Percentiles rank a stretch among this genome's conserved stretches.
Conservation (phyloP, 1,284 basidiomycete genomes). For the Cutaneotrichosporon curvatum region DNA sequence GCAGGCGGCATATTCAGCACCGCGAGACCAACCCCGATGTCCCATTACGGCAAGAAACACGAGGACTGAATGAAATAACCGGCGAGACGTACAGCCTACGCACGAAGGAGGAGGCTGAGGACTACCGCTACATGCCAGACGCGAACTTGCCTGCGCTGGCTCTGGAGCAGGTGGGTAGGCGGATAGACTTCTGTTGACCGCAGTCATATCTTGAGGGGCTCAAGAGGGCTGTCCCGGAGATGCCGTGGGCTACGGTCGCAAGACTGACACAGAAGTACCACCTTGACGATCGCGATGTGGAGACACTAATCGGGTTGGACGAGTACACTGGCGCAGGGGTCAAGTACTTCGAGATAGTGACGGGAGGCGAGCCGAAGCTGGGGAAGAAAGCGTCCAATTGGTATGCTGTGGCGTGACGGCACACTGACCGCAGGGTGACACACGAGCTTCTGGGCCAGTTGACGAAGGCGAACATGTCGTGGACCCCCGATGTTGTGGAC, state of each 20-base stretch:
- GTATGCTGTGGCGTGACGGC: constrained; percentile 46
- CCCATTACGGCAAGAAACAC: constrained; percentile 66
- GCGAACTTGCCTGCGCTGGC: constrained; percentile 76
- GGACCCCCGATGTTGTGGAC: constrained; percentile 59
- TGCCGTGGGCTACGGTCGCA: constrained; percentile 61
- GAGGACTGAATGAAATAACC: constrained; percentile 77
- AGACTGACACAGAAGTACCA: constrained; percentile 56
- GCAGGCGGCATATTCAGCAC: constrained; percentile 37
- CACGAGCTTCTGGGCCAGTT: constrained; percentile 78
- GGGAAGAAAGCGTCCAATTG: constrained; percentile 73
- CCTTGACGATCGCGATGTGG: constrained; percentile 60
- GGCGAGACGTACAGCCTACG: constrained; percentile 76
- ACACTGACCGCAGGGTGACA: constrained; percentile 58
- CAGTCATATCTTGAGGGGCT: constrained; percentile 60
- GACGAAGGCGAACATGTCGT: constrained; percentile 55
- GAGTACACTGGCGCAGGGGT: constrained; percentile 51
- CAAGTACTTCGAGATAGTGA: constrained; percentile 66
- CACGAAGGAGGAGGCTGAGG: constrained; percentile 86
- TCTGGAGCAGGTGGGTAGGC: constrained; percentile 48
- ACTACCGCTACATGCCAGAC: constrained; percentile 98
- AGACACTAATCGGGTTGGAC: constrained; percentile 70
- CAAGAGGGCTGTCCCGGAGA: constrained; percentile 60
- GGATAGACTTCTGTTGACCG: background rate
- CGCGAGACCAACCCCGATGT: constrained; percentile 21
- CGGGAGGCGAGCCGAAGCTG: constrained; percentile 14